A percentile compares a stretch with the other conserved stretches of the same genome.
phyloP scores from a whole-genome alignment of 2,329 filamentous ascomycete genomes.

The Cyclaneusma minus region DNA sequence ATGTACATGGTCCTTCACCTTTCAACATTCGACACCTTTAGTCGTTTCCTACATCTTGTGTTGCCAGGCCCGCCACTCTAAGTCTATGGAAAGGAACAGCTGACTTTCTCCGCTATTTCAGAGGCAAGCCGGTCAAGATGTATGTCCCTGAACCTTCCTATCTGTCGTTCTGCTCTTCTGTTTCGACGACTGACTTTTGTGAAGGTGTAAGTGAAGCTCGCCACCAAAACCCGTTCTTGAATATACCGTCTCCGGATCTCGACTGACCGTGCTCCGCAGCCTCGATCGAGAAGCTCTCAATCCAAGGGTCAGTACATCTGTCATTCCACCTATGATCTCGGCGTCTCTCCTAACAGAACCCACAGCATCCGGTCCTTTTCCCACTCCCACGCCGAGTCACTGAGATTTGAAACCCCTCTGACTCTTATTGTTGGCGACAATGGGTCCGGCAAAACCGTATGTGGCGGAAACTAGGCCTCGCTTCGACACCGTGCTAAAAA shows the following conservation, averaged over 20 bases:
- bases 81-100: too few species aligned
- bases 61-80: too few species aligned
- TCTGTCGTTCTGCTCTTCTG: constrained; percentile 1
- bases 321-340: neutral
- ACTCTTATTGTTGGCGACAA: constrained; percentile 96
- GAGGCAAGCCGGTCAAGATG: constrained; percentile 10
- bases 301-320: constrained; percentile 47
- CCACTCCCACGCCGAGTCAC: constrained; percentile 56
- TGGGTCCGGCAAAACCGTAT: constrained; percentile 82
- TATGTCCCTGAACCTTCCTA: constrained; percentile 6
- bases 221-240: neutral
- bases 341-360: constrained; percentile 1
- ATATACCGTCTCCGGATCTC: neutral
- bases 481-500: neutral
- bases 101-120: too few species aligned
- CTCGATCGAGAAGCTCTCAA: constrained; percentile 78
- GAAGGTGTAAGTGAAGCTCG: constrained; percentile 2
- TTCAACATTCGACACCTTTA: too few species aligned
- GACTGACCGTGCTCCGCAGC: constrained; percentile 33
- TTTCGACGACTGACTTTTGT: neutral
- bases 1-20: too few species aligned
- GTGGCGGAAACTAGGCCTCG: too few species aligned
- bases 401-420: constrained; percentile 77
- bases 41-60: too few species aligned
- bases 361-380: constrained; percentile 72